Percentiles rank a stretch among this genome's conserved stretches.
phyloP scores from a whole-genome alignment of 495 filamentous ascomycete genomes.

The Annulohypoxylon nitens region DNA sequence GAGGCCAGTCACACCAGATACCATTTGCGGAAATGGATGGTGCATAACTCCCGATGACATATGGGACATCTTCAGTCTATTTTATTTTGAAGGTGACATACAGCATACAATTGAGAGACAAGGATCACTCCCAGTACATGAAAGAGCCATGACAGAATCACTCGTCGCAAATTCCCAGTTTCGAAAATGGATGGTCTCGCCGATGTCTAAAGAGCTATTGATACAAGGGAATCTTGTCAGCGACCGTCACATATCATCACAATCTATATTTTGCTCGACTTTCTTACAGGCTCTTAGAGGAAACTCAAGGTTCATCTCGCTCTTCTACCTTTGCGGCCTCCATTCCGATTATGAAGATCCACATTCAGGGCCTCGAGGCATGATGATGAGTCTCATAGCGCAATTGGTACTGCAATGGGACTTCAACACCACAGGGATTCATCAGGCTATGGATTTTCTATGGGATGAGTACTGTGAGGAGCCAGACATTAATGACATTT shows the following conservation, averaged over 20 bases:
- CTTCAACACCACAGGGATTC: background rate
- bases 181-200: background rate
- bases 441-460: background rate
- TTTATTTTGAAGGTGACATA: background rate
- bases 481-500: background rate
- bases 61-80: background rate
- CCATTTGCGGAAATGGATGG: background rate
- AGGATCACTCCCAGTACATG: background rate
- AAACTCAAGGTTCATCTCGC: background rate
- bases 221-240: background rate
- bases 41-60: background rate
- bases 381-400: constrained; percentile 5
- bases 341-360: background rate
- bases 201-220: background rate
- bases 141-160: background rate
- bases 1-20: background rate
- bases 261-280: background rate
- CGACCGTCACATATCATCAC: background rate
- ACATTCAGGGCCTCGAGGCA: background rate
- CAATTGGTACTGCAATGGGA: background rate
- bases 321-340: background rate
- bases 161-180: background rate
- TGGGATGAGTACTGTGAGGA: background rate
- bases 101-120: background rate
- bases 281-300: background rate